phyloP scores from a whole-genome alignment of 176 grass and related monocot genomes.

The Pontederia paniculata region DNA sequence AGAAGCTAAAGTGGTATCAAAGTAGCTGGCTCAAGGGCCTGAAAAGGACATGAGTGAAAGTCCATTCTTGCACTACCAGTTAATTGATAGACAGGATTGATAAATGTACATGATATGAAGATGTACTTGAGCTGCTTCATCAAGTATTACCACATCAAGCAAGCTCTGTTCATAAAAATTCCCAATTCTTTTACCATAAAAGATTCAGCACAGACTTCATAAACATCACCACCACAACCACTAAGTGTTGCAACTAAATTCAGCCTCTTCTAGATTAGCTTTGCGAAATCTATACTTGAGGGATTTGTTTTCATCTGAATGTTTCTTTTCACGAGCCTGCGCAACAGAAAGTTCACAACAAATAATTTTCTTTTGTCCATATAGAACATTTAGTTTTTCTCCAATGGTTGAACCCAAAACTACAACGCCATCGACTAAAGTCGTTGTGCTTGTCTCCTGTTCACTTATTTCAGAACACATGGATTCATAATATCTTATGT shows the following conservation, averaged over 20 bases:
- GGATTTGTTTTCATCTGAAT: slow-evolving; percentile 59
- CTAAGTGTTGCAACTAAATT: slow-evolving; percentile 88
- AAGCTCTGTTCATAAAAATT: slow-evolving; percentile 69
- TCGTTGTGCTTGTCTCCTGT: slow-evolving; percentile 30
- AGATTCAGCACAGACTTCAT: slow-evolving; percentile 70
- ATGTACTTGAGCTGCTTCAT: slow-evolving; percentile 64
- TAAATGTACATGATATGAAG: too few species aligned
- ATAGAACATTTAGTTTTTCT: slow-evolving; percentile 71
- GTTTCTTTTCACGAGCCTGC: slow-evolving; percentile 68
- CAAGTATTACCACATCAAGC: slow-evolving; percentile 88
- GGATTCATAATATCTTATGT: slow-evolving; percentile 73
- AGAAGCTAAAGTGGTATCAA: slow-evolving; percentile 94
- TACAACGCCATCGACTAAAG: slow-evolving; percentile 22
- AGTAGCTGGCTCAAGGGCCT: slow-evolving; percentile 96
- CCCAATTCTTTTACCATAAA: slow-evolving; percentile 58
- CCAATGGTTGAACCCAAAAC: slow-evolving; percentile 62
- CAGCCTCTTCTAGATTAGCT: slow-evolving; percentile 80
- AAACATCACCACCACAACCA: slow-evolving; percentile 93
- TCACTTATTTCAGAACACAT: slow-evolving; percentile 54
- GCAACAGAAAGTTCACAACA: slow-evolving; percentile 60
- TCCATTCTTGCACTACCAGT: not conserved
- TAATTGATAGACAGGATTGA: too few species aligned
- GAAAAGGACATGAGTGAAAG: slow-evolving; percentile 17
- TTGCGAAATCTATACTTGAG: slow-evolving; percentile 80
- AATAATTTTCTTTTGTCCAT: slow-evolving; percentile 75